Evolutionary conservation across 352 stramenopile genomes (phyloP), one percentile per base, ranked within the genome.

Genomic region (Globisporangium spiculum): DNA sequence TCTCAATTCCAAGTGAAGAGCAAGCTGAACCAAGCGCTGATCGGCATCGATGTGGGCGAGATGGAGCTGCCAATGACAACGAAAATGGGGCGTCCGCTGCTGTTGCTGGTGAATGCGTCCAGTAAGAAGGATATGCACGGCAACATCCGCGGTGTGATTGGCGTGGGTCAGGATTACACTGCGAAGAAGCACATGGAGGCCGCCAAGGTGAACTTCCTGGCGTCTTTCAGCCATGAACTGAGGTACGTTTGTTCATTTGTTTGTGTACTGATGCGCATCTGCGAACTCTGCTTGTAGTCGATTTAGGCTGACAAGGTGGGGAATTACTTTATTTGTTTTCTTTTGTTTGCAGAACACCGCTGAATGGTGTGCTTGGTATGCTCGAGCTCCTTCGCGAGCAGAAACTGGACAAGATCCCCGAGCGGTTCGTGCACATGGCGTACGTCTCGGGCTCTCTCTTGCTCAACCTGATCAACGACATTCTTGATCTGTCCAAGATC

Each of bases 401-500:
- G 46, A 84, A 85, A 36, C 60, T 90, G 24, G 79, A 88, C 38
- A 88, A 89, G 48, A 80, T 75, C 1, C 69, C 79, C 4, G 77
- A 91, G 60, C 80, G 83, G 10, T 89, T 86, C 58, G 83, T 91
- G 20, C 79, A 91, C 44, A 91, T 90, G 71, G 82, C 82, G 0
- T 89, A 89, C 66, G 82, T 90, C 58, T 90, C 81, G 4, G 83
- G 83, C 2, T 89, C 79, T 26, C 65, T 91, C 26, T 61, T 91
- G 55, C 72, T 91, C 20, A 91, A 89, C 68, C 50, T 91, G 22
- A 91, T 91, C 68, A 91, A 96, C 72, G 88, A 96, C 65, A 96
- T 96, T 61, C 79, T 96, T 18, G 88, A 96, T 72, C 75, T 96
- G 53, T 96, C 90, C 4, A 94, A 94, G 71, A 97, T 97, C 76